Conservation (phyloP, 331 rosid genomes). For the Pyrus hybrid region DNA sequence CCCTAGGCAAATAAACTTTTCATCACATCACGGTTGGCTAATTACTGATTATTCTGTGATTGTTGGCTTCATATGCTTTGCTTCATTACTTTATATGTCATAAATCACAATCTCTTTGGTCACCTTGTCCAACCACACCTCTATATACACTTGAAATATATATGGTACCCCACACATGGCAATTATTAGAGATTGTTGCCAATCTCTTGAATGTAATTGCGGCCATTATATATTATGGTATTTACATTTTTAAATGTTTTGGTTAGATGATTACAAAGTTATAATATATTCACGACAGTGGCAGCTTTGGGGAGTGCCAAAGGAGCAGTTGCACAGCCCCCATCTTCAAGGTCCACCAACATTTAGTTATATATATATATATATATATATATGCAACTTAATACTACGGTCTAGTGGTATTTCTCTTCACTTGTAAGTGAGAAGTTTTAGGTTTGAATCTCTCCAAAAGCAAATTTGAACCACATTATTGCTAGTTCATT, state of each 20-base stretch:
- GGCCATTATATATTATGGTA: neutral
- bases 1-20: neutral
- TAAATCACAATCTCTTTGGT: neutral
- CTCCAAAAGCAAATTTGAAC: too few species aligned
- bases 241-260: neutral
- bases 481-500: too few species aligned
- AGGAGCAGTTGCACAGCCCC: too few species aligned
- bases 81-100: neutral
- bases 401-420: too few species aligned
- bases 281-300: neutral
- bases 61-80: neutral
- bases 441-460: too few species aligned
- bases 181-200: slow-evolving; percentile 1
- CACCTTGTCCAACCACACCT: neutral
- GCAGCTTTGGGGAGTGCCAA: too few species aligned
- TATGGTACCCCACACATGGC: neutral
- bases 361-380: too few species aligned
- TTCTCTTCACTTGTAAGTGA: too few species aligned
- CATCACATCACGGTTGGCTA: neutral
- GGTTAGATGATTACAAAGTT: neutral
- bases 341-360: too few species aligned
- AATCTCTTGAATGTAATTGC: neutral
- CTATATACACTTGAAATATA: neutral
- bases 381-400: too few species aligned
- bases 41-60: neutral